phyloP scores from a whole-genome alignment of 495 filamentous ascomycete species.

The Parathielavia hyrcaniae region DNA sequence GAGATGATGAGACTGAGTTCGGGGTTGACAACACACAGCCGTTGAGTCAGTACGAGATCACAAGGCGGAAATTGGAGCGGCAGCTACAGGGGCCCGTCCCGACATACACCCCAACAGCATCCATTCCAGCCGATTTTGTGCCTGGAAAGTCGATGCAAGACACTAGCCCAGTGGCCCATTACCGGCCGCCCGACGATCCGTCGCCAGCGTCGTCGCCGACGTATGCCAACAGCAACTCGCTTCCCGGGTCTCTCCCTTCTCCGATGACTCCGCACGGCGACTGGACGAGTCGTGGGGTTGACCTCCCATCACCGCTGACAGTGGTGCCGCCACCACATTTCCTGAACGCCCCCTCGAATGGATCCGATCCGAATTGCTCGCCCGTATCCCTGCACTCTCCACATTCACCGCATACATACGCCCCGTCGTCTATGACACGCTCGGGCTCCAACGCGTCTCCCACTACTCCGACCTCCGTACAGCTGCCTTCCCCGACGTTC shows the following conservation, averaged over 20 bases:
- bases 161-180: slow-evolving; percentile 33
- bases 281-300: slow-evolving; percentile 35
- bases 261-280: slow-evolving; percentile 42
- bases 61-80: slow-evolving; percentile 40
- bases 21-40: slow-evolving; percentile 27
- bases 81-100: slow-evolving; percentile 39
- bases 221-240: slow-evolving; percentile 36
- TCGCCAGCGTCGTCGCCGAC: slow-evolving; percentile 41
- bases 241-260: slow-evolving; percentile 40
- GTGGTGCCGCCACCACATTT: slow-evolving; percentile 28
- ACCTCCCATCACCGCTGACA: slow-evolving; percentile 39
- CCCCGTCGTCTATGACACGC: slow-evolving; percentile 31
- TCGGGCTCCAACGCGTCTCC: slow-evolving; percentile 33
- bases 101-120: slow-evolving; percentile 28
- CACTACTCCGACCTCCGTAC: slow-evolving; percentile 27
- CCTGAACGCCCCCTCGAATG: slow-evolving; percentile 9
- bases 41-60: slow-evolving; percentile 41
- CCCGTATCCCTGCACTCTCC: slow-evolving; percentile 34
- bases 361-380: slow-evolving; percentile 30
- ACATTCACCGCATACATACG: slow-evolving; percentile 29
- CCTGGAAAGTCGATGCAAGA: slow-evolving; percentile 37
- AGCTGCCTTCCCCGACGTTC: slow-evolving; percentile 33
- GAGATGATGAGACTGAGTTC: slow-evolving; percentile 35
- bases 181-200: slow-evolving; percentile 35
- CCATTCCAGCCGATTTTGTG: slow-evolving; percentile 1